Base-by-base conservation (phyloP, 768 basidiomycete species). In the Hericium coralloides region DNA sequence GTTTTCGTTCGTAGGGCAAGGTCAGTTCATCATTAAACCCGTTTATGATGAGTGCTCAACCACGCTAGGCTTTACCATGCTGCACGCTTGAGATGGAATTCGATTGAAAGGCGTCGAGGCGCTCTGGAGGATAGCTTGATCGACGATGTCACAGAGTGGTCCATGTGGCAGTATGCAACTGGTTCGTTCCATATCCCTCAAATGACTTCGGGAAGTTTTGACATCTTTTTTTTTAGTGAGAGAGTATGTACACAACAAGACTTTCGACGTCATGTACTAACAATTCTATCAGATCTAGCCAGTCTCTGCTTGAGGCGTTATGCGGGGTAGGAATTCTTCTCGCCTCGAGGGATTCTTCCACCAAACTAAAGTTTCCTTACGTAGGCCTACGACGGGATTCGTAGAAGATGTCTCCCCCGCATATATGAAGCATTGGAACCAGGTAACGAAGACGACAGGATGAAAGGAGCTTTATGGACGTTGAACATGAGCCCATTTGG, bases 381-480 rank as follows among this genome's bases (percentile, higher is more conserved):
- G 49, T 43, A 43, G 86, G 68, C 76, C 2, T 89, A 83, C 63
- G 88, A 89, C 64, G 88, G 86, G 4, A 77, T 86, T 38, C 76
- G 84, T 37, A 76, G 76, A 15, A 80, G 85, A n/a, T 78, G 79
- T 38, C 72, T 87, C 18, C 84, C 85, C 9, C 58, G 72, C 45
- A 67, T 87, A n/a, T 80, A 82, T 58, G 68, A 74, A 41, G 79
- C 81, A 4, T 70, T 87, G 53, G 75, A 79, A 52, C 82, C 85
- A 6, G 89, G 86, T 2, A 79, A 78, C 18, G 91, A 94, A 39
- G 89, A 90, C 63, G 90, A 92, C 67, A 79, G 87, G n/a, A 90
- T 93, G 84, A 95, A 97, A 72, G 93, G 93, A 10, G 89, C 90
- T 3, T 70, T 93, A 18, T 92, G 89, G 82, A 84, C 86, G 4